A percentile compares a stretch with the other conserved stretches of the same genome.
Conservation (phyloP, 768 basidiomycete genomes). For the Tricholoma sp. region DNA sequence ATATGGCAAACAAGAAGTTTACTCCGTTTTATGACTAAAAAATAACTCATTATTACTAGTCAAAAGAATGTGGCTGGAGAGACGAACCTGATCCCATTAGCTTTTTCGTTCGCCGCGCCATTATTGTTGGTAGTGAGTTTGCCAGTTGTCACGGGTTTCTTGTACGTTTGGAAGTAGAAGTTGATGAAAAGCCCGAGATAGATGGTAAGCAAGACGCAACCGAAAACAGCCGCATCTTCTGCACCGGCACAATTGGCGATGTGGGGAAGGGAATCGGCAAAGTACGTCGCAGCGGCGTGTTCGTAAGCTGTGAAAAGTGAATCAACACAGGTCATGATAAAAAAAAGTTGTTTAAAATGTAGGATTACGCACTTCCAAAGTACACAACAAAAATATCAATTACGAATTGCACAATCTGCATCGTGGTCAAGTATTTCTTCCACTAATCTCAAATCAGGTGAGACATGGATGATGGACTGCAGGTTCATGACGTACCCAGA, state of each 20-base stretch:
- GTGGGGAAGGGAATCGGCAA: slow-evolving; percentile 55
- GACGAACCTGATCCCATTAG: slow-evolving; percentile 32
- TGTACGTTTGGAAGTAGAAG: slow-evolving; percentile 86
- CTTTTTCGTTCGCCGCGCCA: slow-evolving; percentile 39
- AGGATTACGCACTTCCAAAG: slow-evolving; percentile 94
- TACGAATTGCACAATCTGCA: slow-evolving; percentile 97
- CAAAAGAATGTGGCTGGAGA: background rate
- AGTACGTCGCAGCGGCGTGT: slow-evolving; percentile 69
- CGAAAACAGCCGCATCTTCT: slow-evolving; percentile 83
- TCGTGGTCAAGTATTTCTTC: slow-evolving; percentile 96
- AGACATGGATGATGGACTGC: slow-evolving; percentile 5
- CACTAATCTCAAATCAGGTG: slow-evolving; percentile 48
- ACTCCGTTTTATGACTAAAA: slow-evolving; percentile 27
- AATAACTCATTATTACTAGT: slow-evolving; percentile 6
- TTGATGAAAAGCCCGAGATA: slow-evolving; percentile 96
- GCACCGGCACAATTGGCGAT: slow-evolving; percentile 84
- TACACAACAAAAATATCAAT: slow-evolving; percentile 89
- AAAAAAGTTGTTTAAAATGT: too few species aligned
- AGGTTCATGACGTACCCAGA: slow-evolving; percentile 65
- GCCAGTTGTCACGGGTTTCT: slow-evolving; percentile 43
- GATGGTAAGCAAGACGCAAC: slow-evolving; percentile 81
- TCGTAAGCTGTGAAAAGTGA: slow-evolving; percentile 53
- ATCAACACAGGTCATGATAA: background rate
- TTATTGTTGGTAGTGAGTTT: slow-evolving; percentile 32
- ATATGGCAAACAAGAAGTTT: slow-evolving; percentile 17